Evolutionary conservation across 2,329 filamentous ascomycete species (phyloP).

Genomic region (Blastomyces emzantsi): DNA sequence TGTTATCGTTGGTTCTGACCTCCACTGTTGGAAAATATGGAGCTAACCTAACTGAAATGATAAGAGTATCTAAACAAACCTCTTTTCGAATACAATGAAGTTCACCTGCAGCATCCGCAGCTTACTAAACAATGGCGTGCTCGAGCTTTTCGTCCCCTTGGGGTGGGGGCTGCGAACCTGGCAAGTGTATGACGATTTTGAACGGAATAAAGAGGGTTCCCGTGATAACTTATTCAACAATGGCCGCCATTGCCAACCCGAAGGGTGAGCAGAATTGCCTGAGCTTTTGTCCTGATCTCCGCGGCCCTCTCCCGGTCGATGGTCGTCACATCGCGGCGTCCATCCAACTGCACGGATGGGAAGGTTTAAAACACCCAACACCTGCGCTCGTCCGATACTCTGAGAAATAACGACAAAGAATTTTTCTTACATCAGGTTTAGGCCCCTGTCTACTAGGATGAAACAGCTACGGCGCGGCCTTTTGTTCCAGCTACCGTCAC

Average conservation of each 20-base stretch:
- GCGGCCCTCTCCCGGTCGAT: not conserved
- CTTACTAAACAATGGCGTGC: not conserved
- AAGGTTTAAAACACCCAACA: slow-evolving; percentile 1
- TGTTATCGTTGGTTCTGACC: not conserved
- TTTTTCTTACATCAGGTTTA: not conserved
- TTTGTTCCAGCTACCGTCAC: not conserved
- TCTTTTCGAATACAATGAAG: slow-evolving; percentile 1
- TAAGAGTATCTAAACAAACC: not conserved
- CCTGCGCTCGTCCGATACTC: not conserved
- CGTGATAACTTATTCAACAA: not conserved
- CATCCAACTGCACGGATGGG: not conserved
- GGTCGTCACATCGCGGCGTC: not conserved
- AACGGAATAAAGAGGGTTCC: not conserved
- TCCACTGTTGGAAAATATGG: not conserved
- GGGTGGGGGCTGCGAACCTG: not conserved
- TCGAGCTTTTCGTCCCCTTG: not conserved
- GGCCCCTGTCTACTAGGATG: not conserved
- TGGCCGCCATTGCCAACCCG: not conserved
- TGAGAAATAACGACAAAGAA: not conserved
- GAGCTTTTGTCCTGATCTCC: not conserved
- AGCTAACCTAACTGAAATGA: not conserved
- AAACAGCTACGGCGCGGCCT: not conserved
- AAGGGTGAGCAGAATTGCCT: not conserved
- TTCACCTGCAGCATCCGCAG: not conserved
- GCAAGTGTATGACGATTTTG: not conserved